Evolutionary conservation across 2,329 filamentous ascomycete species (phyloP).

Genomic region (Chalaropsis thielavioides): DNA sequence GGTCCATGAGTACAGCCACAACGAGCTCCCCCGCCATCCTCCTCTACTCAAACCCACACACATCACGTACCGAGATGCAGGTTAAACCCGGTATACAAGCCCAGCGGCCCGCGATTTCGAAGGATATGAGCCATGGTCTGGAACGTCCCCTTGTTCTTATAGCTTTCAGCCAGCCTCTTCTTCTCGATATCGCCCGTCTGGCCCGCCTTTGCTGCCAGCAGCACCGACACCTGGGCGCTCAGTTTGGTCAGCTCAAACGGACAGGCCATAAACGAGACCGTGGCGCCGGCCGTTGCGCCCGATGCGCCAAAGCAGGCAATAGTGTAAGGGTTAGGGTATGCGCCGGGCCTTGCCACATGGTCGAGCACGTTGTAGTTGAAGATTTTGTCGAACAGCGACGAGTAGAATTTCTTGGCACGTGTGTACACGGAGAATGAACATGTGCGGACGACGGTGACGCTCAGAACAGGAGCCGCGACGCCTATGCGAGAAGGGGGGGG

Average conservation of each 20-base stretch:
- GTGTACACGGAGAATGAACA: conserved; percentile 70
- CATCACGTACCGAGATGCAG: conserved; percentile 51
- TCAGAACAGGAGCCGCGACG: conserved; percentile 65
- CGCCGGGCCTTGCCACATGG: conserved; percentile 55
- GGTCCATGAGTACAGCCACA: background rate
- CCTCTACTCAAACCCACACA: no score
- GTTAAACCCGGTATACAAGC: conserved; percentile 67
- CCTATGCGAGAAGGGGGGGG: conserved; percentile 30
- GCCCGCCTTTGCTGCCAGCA: conserved; percentile 42
- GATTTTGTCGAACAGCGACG: conserved; percentile 53
- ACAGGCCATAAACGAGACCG: conserved; percentile 68
- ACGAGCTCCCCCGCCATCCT: no score
- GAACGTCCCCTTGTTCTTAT: conserved; percentile 64
- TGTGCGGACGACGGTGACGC: conserved; percentile 62
- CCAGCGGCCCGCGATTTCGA: conserved; percentile 54
- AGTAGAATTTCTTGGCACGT: conserved; percentile 58
- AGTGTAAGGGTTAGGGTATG: conserved; percentile 58
- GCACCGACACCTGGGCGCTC: conserved; percentile 69
- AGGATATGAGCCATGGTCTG: conserved; percentile 65
- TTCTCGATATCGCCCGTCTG: conserved; percentile 30
- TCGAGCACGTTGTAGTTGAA: conserved; percentile 55
- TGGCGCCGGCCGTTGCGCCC: conserved; percentile 63
- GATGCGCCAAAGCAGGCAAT: conserved; percentile 63
- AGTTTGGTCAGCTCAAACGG: conserved; percentile 85
- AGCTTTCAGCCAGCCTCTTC: conserved; percentile 49